These are phyloP conservation scores for Neurospora africana DNA, from an alignment of 495 filamentous ascomycete genomes.

Conservation along the genomic window DNA sequence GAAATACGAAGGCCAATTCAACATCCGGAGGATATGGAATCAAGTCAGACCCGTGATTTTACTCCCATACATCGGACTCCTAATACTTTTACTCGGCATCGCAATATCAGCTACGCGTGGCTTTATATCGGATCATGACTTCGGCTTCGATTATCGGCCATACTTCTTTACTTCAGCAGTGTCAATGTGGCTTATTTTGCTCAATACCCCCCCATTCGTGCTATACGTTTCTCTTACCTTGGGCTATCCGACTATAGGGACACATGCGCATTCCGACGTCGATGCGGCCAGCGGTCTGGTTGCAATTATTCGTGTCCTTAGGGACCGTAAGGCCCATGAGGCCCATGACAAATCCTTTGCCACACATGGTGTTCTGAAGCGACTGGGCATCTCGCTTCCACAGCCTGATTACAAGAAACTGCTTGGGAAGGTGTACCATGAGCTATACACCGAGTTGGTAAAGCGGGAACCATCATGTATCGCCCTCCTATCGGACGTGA, in stretches of 20 bases:
- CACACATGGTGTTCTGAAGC: neutral
- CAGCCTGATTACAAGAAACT: neutral
- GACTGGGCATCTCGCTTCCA: neutral
- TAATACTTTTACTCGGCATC: neutral
- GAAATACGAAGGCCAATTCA: neutral
- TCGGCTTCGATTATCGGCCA: accelerated
- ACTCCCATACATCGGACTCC: neutral
- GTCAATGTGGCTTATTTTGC: neutral
- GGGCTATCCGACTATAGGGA: neutral
- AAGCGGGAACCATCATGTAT: neutral
- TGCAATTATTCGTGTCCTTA: neutral
- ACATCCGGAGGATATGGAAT: neutral
- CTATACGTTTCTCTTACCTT: neutral
- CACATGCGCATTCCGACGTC: neutral
- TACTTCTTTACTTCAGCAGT: neutral
- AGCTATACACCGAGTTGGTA: neutral
- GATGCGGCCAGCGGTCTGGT: neutral
- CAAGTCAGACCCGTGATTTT: neutral
- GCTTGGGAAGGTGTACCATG: neutral
- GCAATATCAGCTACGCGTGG: neutral
- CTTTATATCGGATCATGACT: neutral
- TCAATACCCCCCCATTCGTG: neutral
- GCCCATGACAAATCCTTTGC: neutral
- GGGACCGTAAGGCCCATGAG: neutral
- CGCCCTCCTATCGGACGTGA: neutral